A percentile compares a stretch with the other conserved stretches of the same genome.
phyloP scores from a whole-genome alignment of 2,329 filamentous ascomycete species.

The Diaporthe aspalathi region DNA sequence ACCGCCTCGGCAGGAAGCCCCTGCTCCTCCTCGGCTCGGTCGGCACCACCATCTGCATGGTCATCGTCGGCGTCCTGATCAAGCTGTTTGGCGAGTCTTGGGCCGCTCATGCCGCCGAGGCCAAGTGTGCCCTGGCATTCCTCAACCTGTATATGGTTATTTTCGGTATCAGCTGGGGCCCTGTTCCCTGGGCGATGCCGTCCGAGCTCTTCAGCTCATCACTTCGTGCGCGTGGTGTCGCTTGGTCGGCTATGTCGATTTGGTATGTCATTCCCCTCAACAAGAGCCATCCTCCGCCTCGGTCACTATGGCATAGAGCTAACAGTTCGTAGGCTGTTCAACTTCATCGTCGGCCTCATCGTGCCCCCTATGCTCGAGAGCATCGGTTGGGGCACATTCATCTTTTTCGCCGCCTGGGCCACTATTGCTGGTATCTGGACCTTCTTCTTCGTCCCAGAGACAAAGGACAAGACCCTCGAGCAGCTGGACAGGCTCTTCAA shows the following conservation, averaged over 20 bases:
- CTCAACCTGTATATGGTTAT: slow-evolving; percentile 30
- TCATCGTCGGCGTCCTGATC: slow-evolving; percentile 65
- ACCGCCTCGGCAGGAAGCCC: slow-evolving; percentile 58
- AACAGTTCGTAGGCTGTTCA: slow-evolving; percentile 48
- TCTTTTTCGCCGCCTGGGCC: slow-evolving; percentile 67
- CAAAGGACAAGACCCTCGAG: slow-evolving; percentile 59
- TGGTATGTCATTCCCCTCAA: slow-evolving; percentile 34
- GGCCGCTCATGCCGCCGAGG: slow-evolving; percentile 55
- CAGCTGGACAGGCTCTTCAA: slow-evolving; percentile 66
- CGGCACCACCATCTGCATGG: slow-evolving; percentile 58
- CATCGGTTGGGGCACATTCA: slow-evolving; percentile 67
- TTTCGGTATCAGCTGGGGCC: slow-evolving; percentile 28
- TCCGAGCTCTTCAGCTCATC: slow-evolving; percentile 47
- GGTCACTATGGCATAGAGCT: neutral
- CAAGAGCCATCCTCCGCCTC: neutral
- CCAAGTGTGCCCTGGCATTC: slow-evolving; percentile 20
- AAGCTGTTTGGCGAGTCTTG: slow-evolving; percentile 63
- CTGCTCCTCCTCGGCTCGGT: slow-evolving; percentile 58
- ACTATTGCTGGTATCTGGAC: slow-evolving; percentile 65
- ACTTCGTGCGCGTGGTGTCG: slow-evolving; percentile 50
- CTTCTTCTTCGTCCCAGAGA: slow-evolving; percentile 68
- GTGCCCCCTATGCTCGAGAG: slow-evolving; percentile 25
- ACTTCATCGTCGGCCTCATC: slow-evolving; percentile 52
- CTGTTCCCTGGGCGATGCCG: slow-evolving; percentile 39
- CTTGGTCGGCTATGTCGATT: slow-evolving; percentile 52